Percentiles rank a stretch among this genome's conserved stretches.
Evolutionary conservation across 805 yeast species (phyloP).

Genomic region (Suhomyces tanzawaensis): DNA sequence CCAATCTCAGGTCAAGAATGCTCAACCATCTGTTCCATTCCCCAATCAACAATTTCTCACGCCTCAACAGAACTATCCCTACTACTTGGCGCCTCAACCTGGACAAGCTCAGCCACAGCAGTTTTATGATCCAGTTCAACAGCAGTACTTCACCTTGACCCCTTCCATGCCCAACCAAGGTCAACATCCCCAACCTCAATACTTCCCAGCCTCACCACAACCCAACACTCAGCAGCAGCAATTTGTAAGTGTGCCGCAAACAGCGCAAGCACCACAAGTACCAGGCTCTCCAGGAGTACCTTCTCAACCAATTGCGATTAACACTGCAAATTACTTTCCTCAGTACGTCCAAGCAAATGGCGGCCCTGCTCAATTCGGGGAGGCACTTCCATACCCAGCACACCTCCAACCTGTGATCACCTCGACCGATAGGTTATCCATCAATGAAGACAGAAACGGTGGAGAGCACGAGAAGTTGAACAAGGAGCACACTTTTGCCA

Average conservation of each 20-base stretch:
- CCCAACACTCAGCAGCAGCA: conserved; percentile 12
- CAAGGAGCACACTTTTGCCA: background rate
- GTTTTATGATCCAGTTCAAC: conserved; percentile 44
- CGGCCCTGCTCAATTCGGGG: conserved; percentile 12
- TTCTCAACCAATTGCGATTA: conserved; percentile 12
- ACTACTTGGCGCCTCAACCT: conserved; percentile 16
- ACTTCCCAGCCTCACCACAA: conserved; percentile 37
- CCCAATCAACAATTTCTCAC: conserved; percentile 13
- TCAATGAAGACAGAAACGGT: background rate
- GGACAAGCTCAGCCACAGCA: conserved; percentile 33
- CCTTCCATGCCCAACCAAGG: conserved; percentile 31
- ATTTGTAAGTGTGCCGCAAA: conserved; percentile 9
- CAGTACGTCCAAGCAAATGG: conserved; percentile 10
- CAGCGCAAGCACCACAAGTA: conserved; percentile 6
- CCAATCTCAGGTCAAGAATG: background rate
- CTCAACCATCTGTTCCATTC: conserved; percentile 7
- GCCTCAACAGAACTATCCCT: conserved; percentile 20
- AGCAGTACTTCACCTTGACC: conserved; percentile 40
- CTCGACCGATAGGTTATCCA: conserved; percentile 2
- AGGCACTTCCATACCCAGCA: conserved; percentile 17
- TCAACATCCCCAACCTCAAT: conserved; percentile 29
- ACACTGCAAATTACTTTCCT: conserved; percentile 17
- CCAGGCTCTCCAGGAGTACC: conserved; percentile 3
- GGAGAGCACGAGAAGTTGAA: background rate
- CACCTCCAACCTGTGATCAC: conserved; percentile 10